Evolutionary conservation across 2,329 filamentous ascomycete genomes (phyloP).

Genomic region (Biscogniauxia marginata): DNA sequence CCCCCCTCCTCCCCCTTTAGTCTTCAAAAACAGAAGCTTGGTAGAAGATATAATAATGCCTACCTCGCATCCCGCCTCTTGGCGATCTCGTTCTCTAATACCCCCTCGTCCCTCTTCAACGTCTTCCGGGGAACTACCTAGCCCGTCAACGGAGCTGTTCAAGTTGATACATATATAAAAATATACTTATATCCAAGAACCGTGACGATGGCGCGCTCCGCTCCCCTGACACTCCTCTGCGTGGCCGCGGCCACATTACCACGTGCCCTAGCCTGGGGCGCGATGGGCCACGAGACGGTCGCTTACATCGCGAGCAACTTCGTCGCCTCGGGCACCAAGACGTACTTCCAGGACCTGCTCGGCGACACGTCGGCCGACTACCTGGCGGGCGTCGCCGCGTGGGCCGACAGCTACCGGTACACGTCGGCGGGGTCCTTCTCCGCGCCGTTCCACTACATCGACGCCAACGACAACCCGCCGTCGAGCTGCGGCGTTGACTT

Average conservation of each 20-base stretch:
- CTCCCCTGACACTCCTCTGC: conserved; percentile 22
- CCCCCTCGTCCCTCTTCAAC: background rate
- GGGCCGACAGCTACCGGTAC: conserved; percentile 49
- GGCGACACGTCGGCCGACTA: conserved; percentile 44
- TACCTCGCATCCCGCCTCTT: background rate
- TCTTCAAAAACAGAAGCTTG: too few relatives aligned
- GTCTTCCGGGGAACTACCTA: background rate
- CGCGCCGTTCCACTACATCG: conserved; percentile 52
- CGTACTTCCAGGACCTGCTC: conserved; percentile 44
- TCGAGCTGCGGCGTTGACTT: conserved; percentile 55
- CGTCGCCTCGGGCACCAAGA: conserved; percentile 39
- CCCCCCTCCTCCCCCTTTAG: too few relatives aligned
- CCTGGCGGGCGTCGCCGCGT: conserved; percentile 48
- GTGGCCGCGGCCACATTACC: conserved; percentile 18
- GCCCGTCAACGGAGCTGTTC: background rate
- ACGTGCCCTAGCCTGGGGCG: conserved; percentile 38
- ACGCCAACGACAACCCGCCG: conserved; percentile 63
- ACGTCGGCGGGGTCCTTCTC: conserved; percentile 47
- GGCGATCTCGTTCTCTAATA: background rate
- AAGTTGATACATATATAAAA: background rate
- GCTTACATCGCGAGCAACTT: conserved; percentile 53
- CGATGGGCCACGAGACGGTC: conserved; percentile 51
- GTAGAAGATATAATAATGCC: background rate
- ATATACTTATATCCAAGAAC: background rate
- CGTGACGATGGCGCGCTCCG: conserved; percentile 25